Conservation (phyloP, 2,329 filamentous ascomycete genomes). For the Capronia coronata region DNA sequence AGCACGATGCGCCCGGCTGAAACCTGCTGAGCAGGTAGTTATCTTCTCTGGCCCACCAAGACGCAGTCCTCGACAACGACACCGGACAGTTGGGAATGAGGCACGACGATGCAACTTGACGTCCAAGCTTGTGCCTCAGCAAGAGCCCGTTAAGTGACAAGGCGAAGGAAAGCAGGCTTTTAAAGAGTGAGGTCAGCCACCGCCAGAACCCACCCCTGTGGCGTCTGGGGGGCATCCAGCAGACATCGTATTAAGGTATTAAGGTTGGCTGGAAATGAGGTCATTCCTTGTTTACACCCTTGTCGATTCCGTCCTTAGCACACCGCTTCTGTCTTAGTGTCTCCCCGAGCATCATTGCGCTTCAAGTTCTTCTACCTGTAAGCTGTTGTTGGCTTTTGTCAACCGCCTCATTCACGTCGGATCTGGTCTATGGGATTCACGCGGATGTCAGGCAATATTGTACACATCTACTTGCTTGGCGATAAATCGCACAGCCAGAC, state of each 20-base stretch:
- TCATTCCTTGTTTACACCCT: constrained; percentile 18
- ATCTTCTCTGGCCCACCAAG: not conserved
- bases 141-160: constrained; percentile 4
- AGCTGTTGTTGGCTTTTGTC: too few relatives aligned
- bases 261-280: constrained; percentile 1
- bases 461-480: not conserved
- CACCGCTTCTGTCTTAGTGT: not conserved
- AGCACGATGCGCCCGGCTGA: constrained; percentile 2
- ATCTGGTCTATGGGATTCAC: too few relatives aligned
- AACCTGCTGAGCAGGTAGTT: not conserved
- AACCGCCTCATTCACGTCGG: too few relatives aligned
- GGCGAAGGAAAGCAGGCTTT: constrained; percentile 9
- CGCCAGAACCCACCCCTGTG: constrained; percentile 1
- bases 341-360: not conserved
- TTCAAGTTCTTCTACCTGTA: too few relatives aligned
- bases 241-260: not conserved
- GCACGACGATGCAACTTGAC: constrained; percentile 22
- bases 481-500: not conserved
- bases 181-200: constrained; percentile 5
- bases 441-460: not conserved
- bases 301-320: not conserved
- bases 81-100: constrained; percentile 11
- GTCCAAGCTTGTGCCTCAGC: constrained; percentile 17
- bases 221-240: constrained; percentile 2
- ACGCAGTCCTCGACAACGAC: not conserved